Evolutionary conservation across 1,139 yeast species (phyloP), one percentile per base, ranked within the genome.

Genomic region (Nakaseomyces kungkrabaensis): DNA sequence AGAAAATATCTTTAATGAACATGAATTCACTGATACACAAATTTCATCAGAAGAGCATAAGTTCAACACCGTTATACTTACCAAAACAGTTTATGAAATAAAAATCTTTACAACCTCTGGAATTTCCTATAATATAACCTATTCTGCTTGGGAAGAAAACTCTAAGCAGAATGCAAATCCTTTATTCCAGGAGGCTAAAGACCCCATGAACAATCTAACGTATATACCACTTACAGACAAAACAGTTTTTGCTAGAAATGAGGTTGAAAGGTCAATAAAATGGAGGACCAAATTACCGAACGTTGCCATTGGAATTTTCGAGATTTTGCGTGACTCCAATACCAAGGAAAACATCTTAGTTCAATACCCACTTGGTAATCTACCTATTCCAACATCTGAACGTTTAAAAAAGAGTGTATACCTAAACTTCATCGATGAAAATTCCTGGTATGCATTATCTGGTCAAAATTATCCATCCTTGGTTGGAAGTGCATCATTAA

Each of bases 101-200:
- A 75, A 77, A 9, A 81, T 83, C 22, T 79, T 80, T 63, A 82
- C 95, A 5, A 79, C 77, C 59, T 76, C 82, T 46, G 81, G 81
- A 50, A 71, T 82, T 2, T 74, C 79, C 3, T 90, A 96, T 95
- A 86, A 89, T 62, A 89, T 92, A 10, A 82, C 94, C 0, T 90
- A 85, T 62, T 76, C 95, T 1, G 78, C 84, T 49, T 92, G 97
- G 97, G 95, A 95, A 6, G 96, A 96, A 29, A 90, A 90, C 67
- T 82, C 88, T 56, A 41, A 27, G 13, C 34, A 41, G 24, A 41
- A 29, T 29, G 22, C 33, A 27, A 41, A 41, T 29, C 34, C 44
- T 41, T 9, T 27, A 27, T 40, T 46, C 38, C 73, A 90, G 52
- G 96, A 92, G 63, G 72, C 74, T 41, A 92, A 85, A 61, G 72